phyloP scores from a whole-genome alignment of 2,329 filamentous ascomycete species.

The Botryotinia convoluta region DNA sequence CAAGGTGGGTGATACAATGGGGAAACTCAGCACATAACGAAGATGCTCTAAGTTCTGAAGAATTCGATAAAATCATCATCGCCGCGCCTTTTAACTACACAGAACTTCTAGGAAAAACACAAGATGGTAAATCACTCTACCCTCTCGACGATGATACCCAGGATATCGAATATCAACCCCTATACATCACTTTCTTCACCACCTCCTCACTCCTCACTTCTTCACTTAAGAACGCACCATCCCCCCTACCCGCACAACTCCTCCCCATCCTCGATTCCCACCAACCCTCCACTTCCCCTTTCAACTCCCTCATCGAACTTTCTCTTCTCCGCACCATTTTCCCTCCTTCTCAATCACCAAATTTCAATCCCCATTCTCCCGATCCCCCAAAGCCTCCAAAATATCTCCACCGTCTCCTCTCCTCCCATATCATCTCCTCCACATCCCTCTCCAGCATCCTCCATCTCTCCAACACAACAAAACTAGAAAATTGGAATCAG shows the following conservation, averaged over 20 bases:
- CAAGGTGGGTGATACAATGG: conserved; percentile 3
- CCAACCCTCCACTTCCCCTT: not conserved
- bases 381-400: too few relatives aligned
- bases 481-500: not conserved
- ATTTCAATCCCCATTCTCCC: not conserved
- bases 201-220: not conserved
- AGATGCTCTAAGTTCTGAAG: not conserved
- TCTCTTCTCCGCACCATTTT: not conserved
- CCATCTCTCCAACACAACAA: not conserved
- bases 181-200: conserved; percentile 7
- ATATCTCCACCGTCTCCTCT: conserved; percentile 1
- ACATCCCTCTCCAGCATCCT: not conserved
- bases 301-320: not conserved
- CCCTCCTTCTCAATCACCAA: not conserved
- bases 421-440: not conserved
- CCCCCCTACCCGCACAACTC: not conserved
- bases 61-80: conserved; percentile 8
- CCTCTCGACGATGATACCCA: not conserved
- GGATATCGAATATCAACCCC: not conserved
- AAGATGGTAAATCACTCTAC: not conserved
- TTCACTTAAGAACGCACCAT: not conserved
- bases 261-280: not conserved
- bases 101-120: not conserved
- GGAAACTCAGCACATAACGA: too few relatives aligned
- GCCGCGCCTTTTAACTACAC: not conserved